Evolutionary conservation across 2,329 filamentous ascomycete species (phyloP).

Genomic region (Aspergillus pseudoglaucus): DNA sequence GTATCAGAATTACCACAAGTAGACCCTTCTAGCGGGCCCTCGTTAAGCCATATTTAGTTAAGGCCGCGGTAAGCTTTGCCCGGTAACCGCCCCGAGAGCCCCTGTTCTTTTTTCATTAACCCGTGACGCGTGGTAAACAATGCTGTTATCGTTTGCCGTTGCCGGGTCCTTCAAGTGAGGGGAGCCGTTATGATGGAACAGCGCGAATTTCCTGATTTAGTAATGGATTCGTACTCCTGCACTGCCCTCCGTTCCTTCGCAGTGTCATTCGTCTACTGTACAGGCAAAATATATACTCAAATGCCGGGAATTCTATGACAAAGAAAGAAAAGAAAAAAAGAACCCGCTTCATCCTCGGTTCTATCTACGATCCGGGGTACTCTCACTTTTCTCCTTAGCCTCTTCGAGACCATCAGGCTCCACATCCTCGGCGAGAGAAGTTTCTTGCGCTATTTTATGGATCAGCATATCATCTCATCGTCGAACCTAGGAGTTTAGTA

Average conservation of each 20-base stretch:
- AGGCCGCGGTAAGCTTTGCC: background rate
- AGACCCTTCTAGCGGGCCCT: too few species aligned
- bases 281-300: background rate
- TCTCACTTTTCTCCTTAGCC: constrained; percentile 30
- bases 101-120: background rate
- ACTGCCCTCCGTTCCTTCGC: too few species aligned
- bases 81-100: background rate
- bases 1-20: too few species aligned
- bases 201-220: too few species aligned
- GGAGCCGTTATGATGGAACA: too few species aligned
- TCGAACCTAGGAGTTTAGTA: background rate
- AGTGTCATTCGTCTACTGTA: too few species aligned
- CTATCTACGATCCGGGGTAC: constrained; percentile 6
- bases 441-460: constrained; percentile 52
- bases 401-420: constrained; percentile 33
- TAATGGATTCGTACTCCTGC: too few species aligned
- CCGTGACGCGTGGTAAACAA: too few species aligned
- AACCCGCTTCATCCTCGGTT: too few species aligned
- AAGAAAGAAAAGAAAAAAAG: background rate
- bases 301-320: background rate
- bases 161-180: too few species aligned
- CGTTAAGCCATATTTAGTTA: background rate
- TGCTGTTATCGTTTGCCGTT: too few species aligned
- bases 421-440: constrained; percentile 38
- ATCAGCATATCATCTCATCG: background rate